These are phyloP conservation scores for Colletotrichum acutatum DNA, from an alignment of 2,329 filamentous ascomycete genomes.

Conservation along the genomic window DNA sequence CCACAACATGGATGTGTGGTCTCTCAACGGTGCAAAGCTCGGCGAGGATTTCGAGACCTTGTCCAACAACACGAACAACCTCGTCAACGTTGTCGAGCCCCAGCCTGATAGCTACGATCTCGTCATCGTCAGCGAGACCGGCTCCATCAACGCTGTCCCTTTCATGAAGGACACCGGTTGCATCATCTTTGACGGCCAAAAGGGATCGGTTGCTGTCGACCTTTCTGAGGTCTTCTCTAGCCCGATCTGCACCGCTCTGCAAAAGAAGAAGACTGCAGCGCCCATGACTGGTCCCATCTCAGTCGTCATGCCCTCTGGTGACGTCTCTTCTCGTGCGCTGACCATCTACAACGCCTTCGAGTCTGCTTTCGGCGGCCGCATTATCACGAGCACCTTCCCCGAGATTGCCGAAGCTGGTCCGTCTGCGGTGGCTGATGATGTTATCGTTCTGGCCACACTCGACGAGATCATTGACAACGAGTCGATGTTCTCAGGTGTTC, in stretches of 20 bases:
- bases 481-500: slow-evolving; percentile 18
- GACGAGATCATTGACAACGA: neutral
- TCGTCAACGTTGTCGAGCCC: slow-evolving; percentile 35
- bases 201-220: slow-evolving; percentile 29
- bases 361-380: slow-evolving; percentile 18
- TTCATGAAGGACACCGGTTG: slow-evolving; percentile 35
- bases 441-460: slow-evolving; percentile 24
- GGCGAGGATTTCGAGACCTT: slow-evolving; percentile 30
- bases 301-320: neutral
- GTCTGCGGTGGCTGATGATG: slow-evolving; percentile 24
- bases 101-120: slow-evolving; percentile 36
- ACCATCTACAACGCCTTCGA: slow-evolving; percentile 17
- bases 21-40: slow-evolving; percentile 26
- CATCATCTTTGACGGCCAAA: slow-evolving; percentile 36
- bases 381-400: slow-evolving; percentile 33
- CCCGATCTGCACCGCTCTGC: slow-evolving; percentile 27
- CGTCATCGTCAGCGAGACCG: slow-evolving; percentile 38
- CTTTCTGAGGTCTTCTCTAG: slow-evolving; percentile 34
- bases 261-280: slow-evolving; percentile 7
- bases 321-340: neutral
- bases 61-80: neutral
- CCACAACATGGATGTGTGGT: slow-evolving; percentile 37
- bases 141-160: slow-evolving; percentile 21
- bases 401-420: slow-evolving; percentile 27
- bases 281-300: slow-evolving; percentile 31